Evolutionary conservation across 441 rosid genomes (phyloP).

Genomic region (Gossypium trilobum): DNA sequence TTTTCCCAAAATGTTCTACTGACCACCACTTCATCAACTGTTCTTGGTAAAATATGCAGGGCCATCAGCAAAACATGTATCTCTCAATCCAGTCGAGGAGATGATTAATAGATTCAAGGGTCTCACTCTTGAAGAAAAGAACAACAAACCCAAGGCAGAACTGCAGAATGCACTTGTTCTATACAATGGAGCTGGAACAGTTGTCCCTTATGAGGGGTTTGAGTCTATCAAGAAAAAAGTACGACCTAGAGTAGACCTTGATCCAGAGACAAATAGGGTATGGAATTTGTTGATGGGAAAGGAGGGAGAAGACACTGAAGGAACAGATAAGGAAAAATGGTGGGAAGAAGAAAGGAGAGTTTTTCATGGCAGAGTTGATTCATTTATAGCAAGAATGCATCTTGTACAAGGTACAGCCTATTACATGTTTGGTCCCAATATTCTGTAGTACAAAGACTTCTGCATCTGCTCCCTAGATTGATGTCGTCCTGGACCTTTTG

Average conservation of each 20-base stretch:
- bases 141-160: conserved; percentile 18
- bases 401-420: conserved; percentile 75
- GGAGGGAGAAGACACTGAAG: conserved; percentile 46
- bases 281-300: conserved; percentile 88
- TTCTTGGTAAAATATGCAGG: conserved; percentile 32
- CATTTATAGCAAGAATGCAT: conserved; percentile 96
- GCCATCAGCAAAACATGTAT: conserved; percentile 25
- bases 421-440: conserved; percentile 13
- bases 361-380: conserved; percentile 69
- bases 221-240: conserved; percentile 47
- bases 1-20: conserved; percentile 17
- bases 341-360: conserved; percentile 87
- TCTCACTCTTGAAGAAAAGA: conserved; percentile 35
- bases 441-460: not conserved
- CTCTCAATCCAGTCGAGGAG: conserved; percentile 33
- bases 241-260: conserved; percentile 86
- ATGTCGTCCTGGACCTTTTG: not conserved
- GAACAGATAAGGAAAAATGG: conserved; percentile 47
- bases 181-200: conserved; percentile 42
- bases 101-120: conserved; percentile 35
- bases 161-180: conserved; percentile 51
- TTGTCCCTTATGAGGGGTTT: conserved; percentile 44
- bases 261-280: conserved; percentile 69
- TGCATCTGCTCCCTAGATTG: not conserved
- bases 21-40: conserved; percentile 10